Conservation (phyloP, 768 basidiomycete species). For the Coprinellus aureogranulatus region DNA sequence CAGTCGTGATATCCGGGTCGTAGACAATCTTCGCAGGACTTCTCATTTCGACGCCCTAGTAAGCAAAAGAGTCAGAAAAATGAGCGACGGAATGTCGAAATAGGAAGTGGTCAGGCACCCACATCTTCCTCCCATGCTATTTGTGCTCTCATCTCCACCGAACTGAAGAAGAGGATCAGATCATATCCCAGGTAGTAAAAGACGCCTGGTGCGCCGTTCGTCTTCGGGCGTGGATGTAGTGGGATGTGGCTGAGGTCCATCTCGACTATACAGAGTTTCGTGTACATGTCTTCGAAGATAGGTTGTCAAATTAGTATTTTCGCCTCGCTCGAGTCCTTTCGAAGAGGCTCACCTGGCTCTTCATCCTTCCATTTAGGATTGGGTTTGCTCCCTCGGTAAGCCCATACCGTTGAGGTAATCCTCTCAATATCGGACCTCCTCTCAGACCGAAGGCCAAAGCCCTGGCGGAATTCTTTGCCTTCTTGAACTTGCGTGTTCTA, state of each 20-base stretch:
- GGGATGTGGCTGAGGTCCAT: conserved; percentile 18
- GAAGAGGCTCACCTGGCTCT: conserved; percentile 15
- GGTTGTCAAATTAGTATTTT: too few relatives aligned
- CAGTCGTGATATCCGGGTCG: conserved; percentile 10
- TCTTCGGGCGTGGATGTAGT: conserved; percentile 3
- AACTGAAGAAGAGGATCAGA: conserved; percentile 49
- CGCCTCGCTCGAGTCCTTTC: not conserved
- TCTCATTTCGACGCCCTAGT: conserved; percentile 10
- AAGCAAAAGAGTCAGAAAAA: too few relatives aligned
- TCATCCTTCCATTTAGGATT: conserved; percentile 23
- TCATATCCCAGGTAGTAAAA: conserved; percentile 39
- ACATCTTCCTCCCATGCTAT: conserved; percentile 52
- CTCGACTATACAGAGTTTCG: conserved; percentile 19
- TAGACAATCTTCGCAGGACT: conserved; percentile 12
- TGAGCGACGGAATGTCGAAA: conserved; percentile 1
- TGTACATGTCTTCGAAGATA: conserved; percentile 14
- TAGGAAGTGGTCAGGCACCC: conserved; percentile 13
- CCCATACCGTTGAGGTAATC: conserved; percentile 15
- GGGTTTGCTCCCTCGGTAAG: conserved; percentile 17
- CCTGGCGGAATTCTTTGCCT: conserved; percentile 36
- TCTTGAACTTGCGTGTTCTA: conserved; percentile 47
- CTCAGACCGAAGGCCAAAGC: conserved; percentile 6
- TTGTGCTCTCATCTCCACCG: conserved; percentile 53
- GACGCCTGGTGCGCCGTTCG: conserved; percentile 5
- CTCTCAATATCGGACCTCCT: conserved; percentile 11